Evolutionary conservation across 441 rosid genomes (phyloP), one percentile per base, ranked within the genome.

Genomic region (Pelargonium citronellum): DNA sequence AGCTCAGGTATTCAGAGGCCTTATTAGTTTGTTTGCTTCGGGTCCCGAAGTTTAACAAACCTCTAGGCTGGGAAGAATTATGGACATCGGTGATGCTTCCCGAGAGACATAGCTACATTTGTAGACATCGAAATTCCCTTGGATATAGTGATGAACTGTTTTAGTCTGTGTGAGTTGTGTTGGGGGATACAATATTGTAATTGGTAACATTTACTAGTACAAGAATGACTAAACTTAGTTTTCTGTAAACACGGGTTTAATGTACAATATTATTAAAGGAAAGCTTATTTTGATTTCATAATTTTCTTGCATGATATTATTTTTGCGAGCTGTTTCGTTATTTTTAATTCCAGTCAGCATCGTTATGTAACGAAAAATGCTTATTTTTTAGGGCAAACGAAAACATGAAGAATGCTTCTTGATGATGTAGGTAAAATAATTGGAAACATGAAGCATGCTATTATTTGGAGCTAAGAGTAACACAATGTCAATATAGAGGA

Each of bases 1-100:
- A 4, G 97, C 96, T 3, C 98, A 94, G 81, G 98, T 94, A 65
- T 86, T 91, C 74, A 89, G 84, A 46, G 90, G 98, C 72, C 90
- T 94, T 73, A 70, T 94, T 71, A 83, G 87, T 75, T 80, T 94
- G 57, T 91, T 94, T 64, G 97, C 98, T 4, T 83, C 96, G 24
- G 98, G 98, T 77, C 97, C 98, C 11, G 93, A 83, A 75, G 84
- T 91, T 70, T 89, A 85, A 58, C 61, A 17, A 19, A 19, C 63
- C 27, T 51, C 58, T 3, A 57, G 27, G 11, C 62, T 7, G 62
- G 27, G 62, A 57, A 57, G 62, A 57, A 57, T 11, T 6, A 16
- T 30, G 6, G 37, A 30, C 37, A 30, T 30, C 37, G 6, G 37
- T 0, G 37, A 37, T 0, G 41, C 7, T 37, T 37, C 41, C 41